These are phyloP conservation scores for Saksenaea vasiformis DNA, from an alignment of 371 early-diverging fungal species.

Conservation along the genomic window DNA sequence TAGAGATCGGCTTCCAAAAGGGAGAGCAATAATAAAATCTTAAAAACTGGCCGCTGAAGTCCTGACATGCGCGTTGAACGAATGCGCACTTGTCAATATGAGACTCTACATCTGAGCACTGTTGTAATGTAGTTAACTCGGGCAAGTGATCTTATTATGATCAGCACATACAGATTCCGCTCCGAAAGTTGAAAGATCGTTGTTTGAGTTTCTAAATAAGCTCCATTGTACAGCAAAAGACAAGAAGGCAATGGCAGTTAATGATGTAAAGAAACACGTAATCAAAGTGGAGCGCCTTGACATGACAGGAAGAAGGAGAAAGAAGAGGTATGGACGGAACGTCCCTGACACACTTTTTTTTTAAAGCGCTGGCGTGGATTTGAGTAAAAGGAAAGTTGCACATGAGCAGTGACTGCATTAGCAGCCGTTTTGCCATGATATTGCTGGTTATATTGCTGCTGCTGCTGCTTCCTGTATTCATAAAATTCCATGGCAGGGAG, in stretches of 20 bases:
- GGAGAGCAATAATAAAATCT: conserved; percentile 63
- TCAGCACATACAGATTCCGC: background rate
- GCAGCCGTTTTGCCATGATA: background rate
- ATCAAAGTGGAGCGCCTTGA: background rate
- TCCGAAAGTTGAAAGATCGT: background rate
- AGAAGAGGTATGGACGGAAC: background rate
- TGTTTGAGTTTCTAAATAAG: background rate
- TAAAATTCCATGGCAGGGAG: conserved; percentile 91
- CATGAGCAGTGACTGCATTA: background rate
- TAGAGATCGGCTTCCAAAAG: conserved; percentile 32
- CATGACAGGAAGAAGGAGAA: background rate
- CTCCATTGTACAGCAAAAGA: background rate
- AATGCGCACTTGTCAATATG: conserved; percentile 42
- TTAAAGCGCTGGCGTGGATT: background rate
- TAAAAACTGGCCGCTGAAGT: conserved; percentile 49
- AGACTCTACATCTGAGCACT: conserved; percentile 39
- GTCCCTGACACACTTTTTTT: background rate
- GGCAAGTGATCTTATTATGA: background rate
- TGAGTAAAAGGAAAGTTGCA: background rate
- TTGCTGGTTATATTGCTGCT: background rate
- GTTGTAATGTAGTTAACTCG: background rate
- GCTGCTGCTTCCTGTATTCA: conserved; percentile 19
- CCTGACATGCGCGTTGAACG: conserved; percentile 36
- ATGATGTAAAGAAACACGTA: background rate
- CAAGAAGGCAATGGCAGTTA: background rate